Evolutionary conservation across 768 basidiomycete species (phyloP).

Genomic region (Termitomyces eurrhizus): DNA sequence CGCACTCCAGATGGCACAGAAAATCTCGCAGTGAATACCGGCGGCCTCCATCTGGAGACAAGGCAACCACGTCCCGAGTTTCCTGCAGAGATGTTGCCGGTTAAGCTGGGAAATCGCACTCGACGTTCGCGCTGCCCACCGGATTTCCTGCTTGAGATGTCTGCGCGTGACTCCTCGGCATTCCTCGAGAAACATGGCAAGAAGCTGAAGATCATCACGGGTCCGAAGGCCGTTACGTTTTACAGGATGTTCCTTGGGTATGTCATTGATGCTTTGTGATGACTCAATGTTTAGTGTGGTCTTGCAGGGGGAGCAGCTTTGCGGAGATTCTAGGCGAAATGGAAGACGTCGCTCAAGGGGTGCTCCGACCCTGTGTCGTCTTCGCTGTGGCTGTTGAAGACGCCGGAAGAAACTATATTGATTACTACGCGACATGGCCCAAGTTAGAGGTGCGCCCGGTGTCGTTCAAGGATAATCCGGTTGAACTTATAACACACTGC

Average conservation of each 20-base stretch:
- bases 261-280: constrained; percentile 16
- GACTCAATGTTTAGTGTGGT: background rate
- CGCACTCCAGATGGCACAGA: constrained; percentile 9
- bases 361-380: constrained; percentile 31
- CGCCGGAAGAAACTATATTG: constrained; percentile 36
- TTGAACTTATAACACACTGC: background rate
- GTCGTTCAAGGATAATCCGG: background rate
- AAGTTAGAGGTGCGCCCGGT: constrained; percentile 31
- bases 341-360: constrained; percentile 3
- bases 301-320: constrained; percentile 10
- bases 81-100: constrained; percentile 26
- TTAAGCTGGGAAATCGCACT: constrained; percentile 32
- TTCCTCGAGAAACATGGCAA: constrained; percentile 28
- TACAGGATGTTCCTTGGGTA: constrained; percentile 40
- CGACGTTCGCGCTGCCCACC: constrained; percentile 41
- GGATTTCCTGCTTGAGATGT: constrained; percentile 41
- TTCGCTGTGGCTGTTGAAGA: constrained; percentile 41
- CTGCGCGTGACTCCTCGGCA: constrained; percentile 26
- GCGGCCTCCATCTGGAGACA: constrained; percentile 8
- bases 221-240: constrained; percentile 36
- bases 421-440: constrained; percentile 51
- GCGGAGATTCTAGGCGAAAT: constrained; percentile 16
- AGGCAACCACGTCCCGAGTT: constrained; percentile 14
- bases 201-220: constrained; percentile 38
- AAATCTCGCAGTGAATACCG: constrained; percentile 15